Base-by-base conservation (phyloP, 2,329 filamentous ascomycete genomes). In the Trichophyton simii region DNA sequence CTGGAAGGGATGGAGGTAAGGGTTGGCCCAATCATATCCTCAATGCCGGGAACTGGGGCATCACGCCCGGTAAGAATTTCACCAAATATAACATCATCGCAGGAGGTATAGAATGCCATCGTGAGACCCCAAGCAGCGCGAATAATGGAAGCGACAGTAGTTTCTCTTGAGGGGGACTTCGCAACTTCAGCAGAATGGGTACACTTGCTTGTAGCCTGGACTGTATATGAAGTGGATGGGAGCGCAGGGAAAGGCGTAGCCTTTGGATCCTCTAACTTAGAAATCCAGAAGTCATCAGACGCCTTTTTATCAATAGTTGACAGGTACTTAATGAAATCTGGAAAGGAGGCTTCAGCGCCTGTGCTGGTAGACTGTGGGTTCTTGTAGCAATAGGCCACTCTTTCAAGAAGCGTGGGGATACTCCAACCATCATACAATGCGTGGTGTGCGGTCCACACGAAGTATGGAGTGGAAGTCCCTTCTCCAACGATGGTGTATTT, bases 391-490 rank as follows among this genome's bases (percentile, higher is more conserved):
- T 54, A 46, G 48, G 61, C 62, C 15, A 68, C 64, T 54, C 63
- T 60, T 8, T 66, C 59, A 20, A 67, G 54, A 18, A 68, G 42
- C 48, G 63, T 61, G 15, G 67, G 65, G 42, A 68, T 64, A 57
- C 61, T 66, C 66, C 66, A 70, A 4, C 74, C 76, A 65, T 78
- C 76, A 63, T 77, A 78, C 1, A 77, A 66, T 7, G 74, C 73
- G 61, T 78, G 76, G 63, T 78, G 76, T 61, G 73, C 70, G 0
- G 74, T 76, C 64, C 73, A 74, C 9, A 76, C 67, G 15, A 78
- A 70, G 58, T 73, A 68, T 7, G 62, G 52, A 25, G 59, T 62
- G 9, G 54, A 58, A 11, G 54, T 59, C 2, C 59, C 46, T 22
- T 62, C 55, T 34, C 62, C 64, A 36, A 67, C 60, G 7, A 67